A percentile compares a stretch with the other conserved stretches of the same genome.
These are phyloP conservation scores for Ustilago shanxiensis DNA, from an alignment of 1,284 basidiomycete species.

Conservation along the genomic window DNA sequence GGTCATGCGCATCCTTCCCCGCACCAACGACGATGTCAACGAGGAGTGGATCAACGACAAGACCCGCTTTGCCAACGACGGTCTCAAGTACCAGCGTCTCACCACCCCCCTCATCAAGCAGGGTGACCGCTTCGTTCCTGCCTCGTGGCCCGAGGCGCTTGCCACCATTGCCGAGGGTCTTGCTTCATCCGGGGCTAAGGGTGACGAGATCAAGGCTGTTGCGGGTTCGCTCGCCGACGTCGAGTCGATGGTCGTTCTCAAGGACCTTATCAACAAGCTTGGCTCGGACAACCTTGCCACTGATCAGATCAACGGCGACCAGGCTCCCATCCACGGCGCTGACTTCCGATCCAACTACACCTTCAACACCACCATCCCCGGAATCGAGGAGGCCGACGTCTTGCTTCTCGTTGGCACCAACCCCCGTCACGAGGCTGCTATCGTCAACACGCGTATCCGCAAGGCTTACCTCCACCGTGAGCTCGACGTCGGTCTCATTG, in stretches of 20 bases:
- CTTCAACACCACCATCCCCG: constrained; percentile 94
- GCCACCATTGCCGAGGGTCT: constrained; percentile 84
- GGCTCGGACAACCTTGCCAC: constrained; percentile 94
- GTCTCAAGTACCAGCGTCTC: constrained; percentile 93
- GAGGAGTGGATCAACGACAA: constrained; percentile 99
- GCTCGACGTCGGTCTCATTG: constrained; percentile 89
- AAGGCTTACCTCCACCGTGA: constrained; percentile 90
- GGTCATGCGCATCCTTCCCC: constrained; percentile 97
- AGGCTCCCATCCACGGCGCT: constrained; percentile 80
- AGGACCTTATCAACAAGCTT: constrained; percentile 92
- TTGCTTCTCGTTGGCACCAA: constrained; percentile 96
- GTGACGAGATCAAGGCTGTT: constrained; percentile 95
- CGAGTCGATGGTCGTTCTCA: constrained; percentile 91
- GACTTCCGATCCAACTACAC: constrained; percentile 97
- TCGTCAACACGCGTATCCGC: constrained; percentile 95
- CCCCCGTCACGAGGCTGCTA: constrained; percentile 96
- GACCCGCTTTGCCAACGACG: constrained; percentile 96
- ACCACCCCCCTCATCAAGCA: constrained; percentile 91
- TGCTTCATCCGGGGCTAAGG: constrained; percentile 82
- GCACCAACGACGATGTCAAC: constrained; percentile 97
- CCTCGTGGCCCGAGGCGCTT: constrained; percentile 93
- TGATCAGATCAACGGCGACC: constrained; percentile 80
- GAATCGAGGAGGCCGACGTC: constrained; percentile 90
- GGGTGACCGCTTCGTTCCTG: constrained; percentile 90
- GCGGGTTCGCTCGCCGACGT: constrained; percentile 94